Conservation (phyloP, 2,329 filamentous ascomycete genomes). For the Pseudogymnoascus sp. region DNA sequence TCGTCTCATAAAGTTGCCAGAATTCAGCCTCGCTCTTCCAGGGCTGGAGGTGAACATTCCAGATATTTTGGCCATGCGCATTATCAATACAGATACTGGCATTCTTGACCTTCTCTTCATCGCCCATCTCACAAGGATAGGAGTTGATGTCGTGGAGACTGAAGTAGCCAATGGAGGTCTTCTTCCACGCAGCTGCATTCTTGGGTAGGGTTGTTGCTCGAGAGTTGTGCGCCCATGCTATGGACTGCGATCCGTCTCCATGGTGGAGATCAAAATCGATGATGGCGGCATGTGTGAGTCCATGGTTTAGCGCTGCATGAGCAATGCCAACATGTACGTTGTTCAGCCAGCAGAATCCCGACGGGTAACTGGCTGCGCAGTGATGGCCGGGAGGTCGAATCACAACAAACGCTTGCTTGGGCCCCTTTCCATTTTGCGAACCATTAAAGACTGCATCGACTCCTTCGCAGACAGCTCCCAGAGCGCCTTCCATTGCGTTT, state of each 20-base stretch:
- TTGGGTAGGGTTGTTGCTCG: slow-evolving; percentile 57
- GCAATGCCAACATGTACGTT: slow-evolving; percentile 97
- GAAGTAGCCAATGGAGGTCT: slow-evolving; percentile 87
- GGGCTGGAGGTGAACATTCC: slow-evolving; percentile 88
- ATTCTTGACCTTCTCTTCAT: slow-evolving; percentile 85
- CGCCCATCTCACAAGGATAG: slow-evolving; percentile 91
- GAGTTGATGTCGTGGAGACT: slow-evolving; percentile 98
- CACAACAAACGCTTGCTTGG: slow-evolving; percentile 79
- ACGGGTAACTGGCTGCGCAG: slow-evolving; percentile 81
- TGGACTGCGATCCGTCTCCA: slow-evolving; percentile 90
- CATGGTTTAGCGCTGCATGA: slow-evolving; percentile 76
- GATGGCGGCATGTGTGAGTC: slow-evolving; percentile 87
- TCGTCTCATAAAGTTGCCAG: slow-evolving; percentile 77
- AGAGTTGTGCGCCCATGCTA: slow-evolving; percentile 84
- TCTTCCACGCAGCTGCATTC: slow-evolving; percentile 70
- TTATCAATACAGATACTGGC: slow-evolving; percentile 92
- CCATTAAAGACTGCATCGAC: slow-evolving; percentile 74
- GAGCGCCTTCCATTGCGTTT: slow-evolving; percentile 78
- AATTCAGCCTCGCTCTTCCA: slow-evolving; percentile 83
- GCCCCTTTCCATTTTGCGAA: slow-evolving; percentile 39
- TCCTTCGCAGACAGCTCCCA: slow-evolving; percentile 90
- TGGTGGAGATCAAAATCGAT: slow-evolving; percentile 90
- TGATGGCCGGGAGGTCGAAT: slow-evolving; percentile 93
- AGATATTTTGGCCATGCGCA: slow-evolving; percentile 86
- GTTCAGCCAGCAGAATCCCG: slow-evolving; percentile 97